phyloP scores from a whole-genome alignment of 116 monocot species.

The Papilionanthe hybrid region DNA sequence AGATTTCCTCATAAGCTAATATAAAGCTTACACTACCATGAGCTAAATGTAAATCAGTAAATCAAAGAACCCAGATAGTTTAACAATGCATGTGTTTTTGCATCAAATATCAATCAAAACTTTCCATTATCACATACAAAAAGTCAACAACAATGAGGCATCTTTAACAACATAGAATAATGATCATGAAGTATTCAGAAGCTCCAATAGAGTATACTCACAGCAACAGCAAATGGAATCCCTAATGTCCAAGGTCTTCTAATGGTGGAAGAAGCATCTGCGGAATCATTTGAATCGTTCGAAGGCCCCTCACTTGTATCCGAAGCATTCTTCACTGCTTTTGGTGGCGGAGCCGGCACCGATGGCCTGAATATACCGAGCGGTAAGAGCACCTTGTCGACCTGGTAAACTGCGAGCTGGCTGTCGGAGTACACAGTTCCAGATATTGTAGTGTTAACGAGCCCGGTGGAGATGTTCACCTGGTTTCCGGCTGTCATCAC shows the following conservation, averaged over 20 bases:
- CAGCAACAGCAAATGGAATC: constrained; percentile 7
- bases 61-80: background rate
- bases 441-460: constrained; percentile 19
- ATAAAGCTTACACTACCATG: background rate
- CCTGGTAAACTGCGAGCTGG: constrained; percentile 52
- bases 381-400: constrained; percentile 51
- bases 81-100: background rate
- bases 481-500: constrained; percentile 24
- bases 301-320: background rate
- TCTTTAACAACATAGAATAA: background rate
- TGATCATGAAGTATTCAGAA: constrained; percentile 8
- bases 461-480: constrained; percentile 60
- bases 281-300: background rate
- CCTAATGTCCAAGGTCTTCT: background rate
- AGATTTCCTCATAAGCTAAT: background rate
- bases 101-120: constrained; percentile 2
- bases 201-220: constrained; percentile 12
- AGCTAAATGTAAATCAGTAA: background rate
- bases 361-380: constrained; percentile 28
- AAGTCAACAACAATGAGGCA: background rate
- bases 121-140: background rate
- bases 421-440: constrained; percentile 14
- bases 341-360: constrained; percentile 11
- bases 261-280: background rate
- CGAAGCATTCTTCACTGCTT: background rate